Evolutionary conservation across 129 eudicot genomes (phyloP).

Genomic region (Lactuca sativa): DNA sequence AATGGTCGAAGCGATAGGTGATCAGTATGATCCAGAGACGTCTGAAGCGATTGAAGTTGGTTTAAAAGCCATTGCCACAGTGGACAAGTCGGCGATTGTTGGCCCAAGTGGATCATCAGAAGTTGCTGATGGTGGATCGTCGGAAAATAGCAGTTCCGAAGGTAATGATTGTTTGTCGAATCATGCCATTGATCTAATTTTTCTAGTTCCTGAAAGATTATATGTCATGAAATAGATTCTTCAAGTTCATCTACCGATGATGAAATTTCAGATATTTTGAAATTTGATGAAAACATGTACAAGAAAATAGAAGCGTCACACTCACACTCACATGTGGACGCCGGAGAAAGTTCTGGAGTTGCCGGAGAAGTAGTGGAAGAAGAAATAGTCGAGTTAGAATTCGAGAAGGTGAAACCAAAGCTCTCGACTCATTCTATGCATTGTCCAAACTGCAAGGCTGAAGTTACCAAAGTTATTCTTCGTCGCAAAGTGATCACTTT

Average conservation of each 20-base stretch:
- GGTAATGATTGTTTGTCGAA: constrained; percentile 8
- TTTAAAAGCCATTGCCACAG: constrained; percentile 6
- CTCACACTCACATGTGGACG: constrained; percentile 7
- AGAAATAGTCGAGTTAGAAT: constrained; percentile 53
- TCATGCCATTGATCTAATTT: not conserved
- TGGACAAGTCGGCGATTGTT: not conserved
- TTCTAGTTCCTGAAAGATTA: not conserved
- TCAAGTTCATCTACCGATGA: not conserved
- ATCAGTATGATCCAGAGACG: constrained; percentile 12
- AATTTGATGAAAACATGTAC: constrained; percentile 1
- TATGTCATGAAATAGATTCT: constrained; percentile 4
- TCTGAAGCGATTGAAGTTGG: constrained; percentile 8
- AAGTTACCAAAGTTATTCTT: constrained; percentile 53
- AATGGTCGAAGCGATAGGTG: constrained; percentile 22
- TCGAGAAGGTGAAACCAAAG: constrained; percentile 48
- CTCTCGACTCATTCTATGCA: constrained; percentile 54
- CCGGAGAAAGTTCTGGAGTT: constrained; percentile 19
- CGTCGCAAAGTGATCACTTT: constrained; percentile 35
- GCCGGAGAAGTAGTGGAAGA: constrained; percentile 38
- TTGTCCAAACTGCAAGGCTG: constrained; percentile 52
- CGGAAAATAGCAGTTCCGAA: not conserved
- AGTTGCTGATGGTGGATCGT: not conserved
- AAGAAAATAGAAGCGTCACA: not conserved
- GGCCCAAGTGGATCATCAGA: constrained; percentile 1
- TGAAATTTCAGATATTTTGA: constrained; percentile 6